Percentiles rank a stretch among this genome's conserved stretches.
phyloP scores from a whole-genome alignment of 2,329 filamentous ascomycete species.

The Teratosphaeria gauchensis region DNA sequence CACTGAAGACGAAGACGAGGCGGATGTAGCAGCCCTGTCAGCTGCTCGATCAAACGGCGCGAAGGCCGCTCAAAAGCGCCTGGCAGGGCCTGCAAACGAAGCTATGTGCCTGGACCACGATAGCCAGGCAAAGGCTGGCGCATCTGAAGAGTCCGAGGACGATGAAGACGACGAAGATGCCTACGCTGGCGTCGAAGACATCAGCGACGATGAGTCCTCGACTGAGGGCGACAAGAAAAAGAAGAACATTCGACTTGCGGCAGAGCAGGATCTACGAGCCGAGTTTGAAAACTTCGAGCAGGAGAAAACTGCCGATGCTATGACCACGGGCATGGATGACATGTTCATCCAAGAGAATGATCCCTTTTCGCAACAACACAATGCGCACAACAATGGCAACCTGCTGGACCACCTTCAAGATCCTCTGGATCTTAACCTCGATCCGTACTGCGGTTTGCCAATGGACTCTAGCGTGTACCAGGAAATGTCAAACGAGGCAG shows the following conservation, averaged over 20 bases:
- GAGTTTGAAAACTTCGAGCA: slow-evolving; percentile 20
- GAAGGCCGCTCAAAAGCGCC: slow-evolving; percentile 10
- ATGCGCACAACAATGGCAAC: slow-evolving; percentile 8
- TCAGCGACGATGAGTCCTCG: slow-evolving; percentile 19
- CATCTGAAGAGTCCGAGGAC: background rate
- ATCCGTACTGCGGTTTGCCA: slow-evolving; percentile 20
- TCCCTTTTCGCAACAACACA: slow-evolving; percentile 1
- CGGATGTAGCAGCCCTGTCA: slow-evolving; percentile 24
- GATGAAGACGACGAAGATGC: slow-evolving; percentile 17
- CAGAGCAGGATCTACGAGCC: slow-evolving; percentile 19
- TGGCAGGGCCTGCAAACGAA: slow-evolving; percentile 19
- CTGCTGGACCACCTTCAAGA: slow-evolving; percentile 1
- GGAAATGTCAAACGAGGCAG: slow-evolving; percentile 21
- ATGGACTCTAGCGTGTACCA: slow-evolving; percentile 15
- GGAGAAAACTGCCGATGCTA: slow-evolving; percentile 7
- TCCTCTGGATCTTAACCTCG: slow-evolving; percentile 17
- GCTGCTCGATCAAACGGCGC: slow-evolving; percentile 7
- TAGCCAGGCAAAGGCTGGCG: slow-evolving; percentile 11
- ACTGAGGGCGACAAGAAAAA: background rate
- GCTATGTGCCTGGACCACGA: slow-evolving; percentile 8
- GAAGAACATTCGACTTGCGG: slow-evolving; percentile 13
- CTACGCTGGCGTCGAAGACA: slow-evolving; percentile 22
- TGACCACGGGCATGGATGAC: slow-evolving; percentile 14
- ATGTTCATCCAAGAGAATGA: slow-evolving; percentile 11
- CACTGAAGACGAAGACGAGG: slow-evolving; percentile 13